Base-by-base conservation (phyloP, 441 rosid species). In the Adansonia rubrostipa region DNA sequence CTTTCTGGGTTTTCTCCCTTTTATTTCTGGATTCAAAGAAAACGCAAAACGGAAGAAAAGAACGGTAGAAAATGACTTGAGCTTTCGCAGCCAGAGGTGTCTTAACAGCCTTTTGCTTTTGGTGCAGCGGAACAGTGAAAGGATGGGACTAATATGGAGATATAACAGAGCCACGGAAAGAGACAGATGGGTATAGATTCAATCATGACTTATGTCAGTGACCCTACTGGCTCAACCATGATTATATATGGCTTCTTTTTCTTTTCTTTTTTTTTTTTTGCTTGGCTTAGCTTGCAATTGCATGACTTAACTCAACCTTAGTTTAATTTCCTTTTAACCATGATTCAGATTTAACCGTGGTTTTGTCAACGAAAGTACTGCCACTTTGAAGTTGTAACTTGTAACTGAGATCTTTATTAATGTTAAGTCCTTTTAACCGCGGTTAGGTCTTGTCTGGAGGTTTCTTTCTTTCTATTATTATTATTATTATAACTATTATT, bases 141-240 rank as follows among this genome's bases (percentile, higher is more conserved):
- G 88, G 90, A 87, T 80, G 85, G 82, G 89, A 83, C 85, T 83
- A 82, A 73, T 80, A 72, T 77, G 78, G 44, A 78, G 65, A 84
- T 80, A 74, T 36, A 72, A 80, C 79, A 80, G 51, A 78, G 67
- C 36, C 73, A 71, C 71, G 69, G 86, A 83, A 79, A 82, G 80
- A 82, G 85, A 88, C 84, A 84, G 82, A 63, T 80, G 85, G 85
- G 78, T 66, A 51, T 77, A 82, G 87, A 82, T 80, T 85, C 90
- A 88, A 89, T 88, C 89, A 88, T 88, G 87, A 82, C 89, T 73
- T 84, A 72, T 80, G 86, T 81, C 92, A 85, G 89, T 78, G 64
- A 67, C 73, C 84, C 78, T 75, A 84, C 78, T 80, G 84, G 84
- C 76, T 80, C 86, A 79, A 82, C 79, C 82, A 75, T 85, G 80